A percentile compares a stretch with the other conserved stretches of the same genome.
These are phyloP conservation scores for Chaetomiaceae sp. DNA, from an alignment of 2,329 filamentous ascomycete species.

Conservation along the genomic window DNA sequence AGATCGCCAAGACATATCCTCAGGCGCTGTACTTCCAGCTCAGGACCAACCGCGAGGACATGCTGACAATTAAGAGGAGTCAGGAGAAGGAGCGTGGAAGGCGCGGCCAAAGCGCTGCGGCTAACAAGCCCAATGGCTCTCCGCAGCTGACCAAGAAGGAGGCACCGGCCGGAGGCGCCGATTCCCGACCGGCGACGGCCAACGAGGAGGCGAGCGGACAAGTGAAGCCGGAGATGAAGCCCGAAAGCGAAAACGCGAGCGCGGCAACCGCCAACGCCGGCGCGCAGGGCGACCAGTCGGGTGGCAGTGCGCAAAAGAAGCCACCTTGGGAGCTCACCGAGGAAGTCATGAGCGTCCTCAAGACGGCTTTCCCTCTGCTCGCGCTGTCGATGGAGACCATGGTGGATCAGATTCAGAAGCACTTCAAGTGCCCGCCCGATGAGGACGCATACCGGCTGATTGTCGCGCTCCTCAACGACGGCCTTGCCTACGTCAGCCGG, in stretches of 20 bases:
- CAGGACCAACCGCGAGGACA: constrained; percentile 88
- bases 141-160: constrained; percentile 51
- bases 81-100: constrained; percentile 64
- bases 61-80: constrained; percentile 83
- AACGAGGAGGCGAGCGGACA: constrained; percentile 39
- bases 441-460: constrained; percentile 97
- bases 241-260: constrained; percentile 16
- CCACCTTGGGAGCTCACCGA: constrained; percentile 96
- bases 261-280: constrained; percentile 17
- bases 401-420: constrained; percentile 97
- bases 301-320: constrained; percentile 50
- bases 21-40: constrained; percentile 95
- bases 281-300: constrained; percentile 21
- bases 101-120: constrained; percentile 38
- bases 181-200: constrained; percentile 46
- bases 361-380: constrained; percentile 92
- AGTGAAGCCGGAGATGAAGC: constrained; percentile 38
- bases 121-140: constrained; percentile 41
- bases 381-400: constrained; percentile 99
- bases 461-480: constrained; percentile 94
- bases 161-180: constrained; percentile 32
- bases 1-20: constrained; percentile 92
- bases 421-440: constrained; percentile 98
- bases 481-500: constrained; percentile 82
- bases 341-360: constrained; percentile 89